Conservation (phyloP, 768 basidiomycete species). For the Termitomyces sp. region DNA sequence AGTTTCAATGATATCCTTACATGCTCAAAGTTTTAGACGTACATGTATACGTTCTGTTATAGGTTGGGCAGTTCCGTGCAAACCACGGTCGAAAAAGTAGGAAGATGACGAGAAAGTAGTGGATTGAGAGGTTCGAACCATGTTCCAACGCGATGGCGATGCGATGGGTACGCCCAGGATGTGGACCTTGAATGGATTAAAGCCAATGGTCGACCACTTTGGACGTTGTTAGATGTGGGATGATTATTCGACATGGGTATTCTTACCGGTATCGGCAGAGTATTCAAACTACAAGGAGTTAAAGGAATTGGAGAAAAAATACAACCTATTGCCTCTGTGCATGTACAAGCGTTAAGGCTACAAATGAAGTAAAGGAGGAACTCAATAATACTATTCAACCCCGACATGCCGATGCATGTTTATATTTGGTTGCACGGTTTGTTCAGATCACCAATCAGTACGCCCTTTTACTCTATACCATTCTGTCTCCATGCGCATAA, state of each 20-base stretch:
- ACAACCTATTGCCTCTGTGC: not conserved
- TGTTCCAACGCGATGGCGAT: not conserved
- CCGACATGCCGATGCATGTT: not conserved
- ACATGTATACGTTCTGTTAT: constrained; percentile 78
- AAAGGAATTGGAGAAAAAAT: too few relatives aligned
- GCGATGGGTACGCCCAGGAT: too few relatives aligned
- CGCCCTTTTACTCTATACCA: too few relatives aligned
- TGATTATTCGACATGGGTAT: not conserved
- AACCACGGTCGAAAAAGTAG: constrained; percentile 74
- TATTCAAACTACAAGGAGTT: not conserved
- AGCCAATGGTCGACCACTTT: not conserved
- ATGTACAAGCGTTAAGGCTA: too few relatives aligned
- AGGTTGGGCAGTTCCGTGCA: constrained; percentile 66
- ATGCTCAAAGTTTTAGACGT: constrained; percentile 19
- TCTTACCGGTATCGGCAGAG: not conserved
- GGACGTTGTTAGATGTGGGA: not conserved
- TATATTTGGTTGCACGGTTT: not conserved
- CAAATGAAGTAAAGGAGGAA: too few relatives aligned
- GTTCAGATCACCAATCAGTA: too few relatives aligned
- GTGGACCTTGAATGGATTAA: not conserved
- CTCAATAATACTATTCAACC: not conserved
- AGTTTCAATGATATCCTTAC: not conserved
- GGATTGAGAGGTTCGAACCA: constrained; percentile 42
- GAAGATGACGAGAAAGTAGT: constrained; percentile 67
- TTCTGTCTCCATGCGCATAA: constrained; percentile 1